Conservation (phyloP, 257 asterid species). For the Primulina tabacum region DNA sequence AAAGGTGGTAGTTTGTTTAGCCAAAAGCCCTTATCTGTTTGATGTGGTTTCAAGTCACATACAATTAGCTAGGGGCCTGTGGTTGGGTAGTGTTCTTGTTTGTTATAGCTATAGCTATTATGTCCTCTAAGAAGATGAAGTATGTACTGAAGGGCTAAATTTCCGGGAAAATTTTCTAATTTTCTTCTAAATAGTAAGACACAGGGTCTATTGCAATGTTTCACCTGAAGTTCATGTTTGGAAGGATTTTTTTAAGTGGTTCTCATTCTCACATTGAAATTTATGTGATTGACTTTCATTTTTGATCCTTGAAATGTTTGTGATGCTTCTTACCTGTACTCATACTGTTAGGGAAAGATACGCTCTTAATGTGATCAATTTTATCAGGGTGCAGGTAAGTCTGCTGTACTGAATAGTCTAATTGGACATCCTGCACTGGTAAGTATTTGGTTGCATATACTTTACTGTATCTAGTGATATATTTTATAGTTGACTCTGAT, state of each 20-base stretch:
- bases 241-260: slow-evolving; percentile 3
- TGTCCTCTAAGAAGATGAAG: too few relatives aligned
- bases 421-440: slow-evolving; percentile 97
- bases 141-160: too few relatives aligned
- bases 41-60: neutral
- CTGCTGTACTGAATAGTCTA: slow-evolving; percentile 94
- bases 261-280: slow-evolving; percentile 4
- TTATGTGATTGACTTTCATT: neutral
- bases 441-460: slow-evolving; percentile 30
- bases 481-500: slow-evolving; percentile 3
- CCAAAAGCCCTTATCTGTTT: too few relatives aligned
- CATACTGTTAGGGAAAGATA: neutral
- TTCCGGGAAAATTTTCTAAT: too few relatives aligned
- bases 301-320: slow-evolving; percentile 7
- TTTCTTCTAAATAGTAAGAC: neutral
- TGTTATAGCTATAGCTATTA: too few relatives aligned
- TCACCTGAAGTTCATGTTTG: slow-evolving; percentile 7
- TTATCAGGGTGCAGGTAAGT: slow-evolving; percentile 96
- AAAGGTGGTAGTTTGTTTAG: too few relatives aligned
- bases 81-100: too few relatives aligned
- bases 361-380: slow-evolving; percentile 23
- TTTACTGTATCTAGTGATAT: slow-evolving; percentile 2
- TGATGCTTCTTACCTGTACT: neutral
- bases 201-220: slow-evolving; percentile 7
- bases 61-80: neutral